Evolutionary conservation across 305 asterid species (phyloP), one percentile per base, ranked within the genome.

Genomic region (Fraxinus floribunda): DNA sequence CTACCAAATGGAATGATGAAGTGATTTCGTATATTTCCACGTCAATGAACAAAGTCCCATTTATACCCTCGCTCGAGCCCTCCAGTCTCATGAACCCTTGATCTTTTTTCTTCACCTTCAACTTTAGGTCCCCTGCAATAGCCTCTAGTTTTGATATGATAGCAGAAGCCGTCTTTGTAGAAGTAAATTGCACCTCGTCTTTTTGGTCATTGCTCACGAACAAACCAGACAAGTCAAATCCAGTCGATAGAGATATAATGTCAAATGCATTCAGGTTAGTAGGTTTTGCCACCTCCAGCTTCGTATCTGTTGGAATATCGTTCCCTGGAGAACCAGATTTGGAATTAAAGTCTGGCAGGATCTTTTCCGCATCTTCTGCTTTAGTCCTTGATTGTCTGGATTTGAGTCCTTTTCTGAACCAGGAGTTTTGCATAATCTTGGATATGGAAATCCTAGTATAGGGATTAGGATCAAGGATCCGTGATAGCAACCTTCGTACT

Each of bases 221-320:
- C 38, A 92, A 85, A 80, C 94, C 92, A 38, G 94, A 92, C 81
- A 92, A 79, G 84, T 93, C 95, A 15, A 92, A 87, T 6, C 94
- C 92, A n/a, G 88, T 81, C 15, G 94, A 90, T 70, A 90, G 93
- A 29, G 94, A 92, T 41, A 91, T 90, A 52, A 93, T 89, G 38
- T 81, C 84, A 72, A 83, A 86, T 18, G 89, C 89, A 77, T 84
- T 86, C 15, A 84, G 35, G 22, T 20, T 75, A 11, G 66, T 41
- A 57, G 83, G 83, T 10, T 73, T 82, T 29, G 60, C 46, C 44
- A 10, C 2, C 72, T 83, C 84, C 77, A 44, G 82, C 82, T 85
- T 81, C 46, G 82, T 30, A 29, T 32, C 13, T 22, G 76, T 18
- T 9, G 70, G 64, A 57, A 35, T 68, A 62, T 57, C 66, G 76